Conservation (phyloP, 2,329 filamentous ascomycete genomes). For the Orbilia javanica region DNA sequence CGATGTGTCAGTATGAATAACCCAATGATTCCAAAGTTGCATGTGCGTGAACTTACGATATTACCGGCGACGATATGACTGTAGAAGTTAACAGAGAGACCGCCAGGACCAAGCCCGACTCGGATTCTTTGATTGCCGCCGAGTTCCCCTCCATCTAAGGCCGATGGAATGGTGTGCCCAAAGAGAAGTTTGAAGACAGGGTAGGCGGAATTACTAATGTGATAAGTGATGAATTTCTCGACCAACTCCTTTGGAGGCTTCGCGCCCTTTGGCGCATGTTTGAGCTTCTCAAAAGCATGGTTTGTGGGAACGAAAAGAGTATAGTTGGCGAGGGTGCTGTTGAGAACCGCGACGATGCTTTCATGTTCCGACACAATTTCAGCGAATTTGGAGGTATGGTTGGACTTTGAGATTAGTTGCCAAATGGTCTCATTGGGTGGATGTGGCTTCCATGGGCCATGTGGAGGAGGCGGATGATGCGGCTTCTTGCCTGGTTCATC, state of each 20-base stretch:
- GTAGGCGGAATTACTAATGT: constrained; percentile 77
- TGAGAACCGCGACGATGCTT: constrained; percentile 78
- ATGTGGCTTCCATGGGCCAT: constrained; percentile 18
- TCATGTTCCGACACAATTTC: constrained; percentile 80
- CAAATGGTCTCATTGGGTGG: constrained; percentile 78
- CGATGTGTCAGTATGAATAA: background rate
- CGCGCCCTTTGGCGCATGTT: constrained; percentile 67
- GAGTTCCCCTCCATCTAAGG: constrained; percentile 70
- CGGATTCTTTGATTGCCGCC: constrained; percentile 75
- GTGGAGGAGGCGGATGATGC: constrained; percentile 32
- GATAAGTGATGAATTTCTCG: constrained; percentile 79
- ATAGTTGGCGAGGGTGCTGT: constrained; percentile 79
- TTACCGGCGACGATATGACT: constrained; percentile 77
- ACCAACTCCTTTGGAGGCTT: constrained; percentile 79
- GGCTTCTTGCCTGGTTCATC: background rate
- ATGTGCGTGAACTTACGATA: constrained; percentile 70
- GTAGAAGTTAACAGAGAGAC: constrained; percentile 82
- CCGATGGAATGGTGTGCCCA: constrained; percentile 80
- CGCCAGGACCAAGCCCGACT: constrained; percentile 73
- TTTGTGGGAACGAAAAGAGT: constrained; percentile 87
- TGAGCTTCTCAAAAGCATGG: constrained; percentile 78
- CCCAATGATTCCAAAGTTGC: background rate
- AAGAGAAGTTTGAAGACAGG: constrained; percentile 75
- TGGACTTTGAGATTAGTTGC: constrained; percentile 79
- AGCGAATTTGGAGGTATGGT: constrained; percentile 81